phyloP scores from a whole-genome alignment of 2,329 filamentous ascomycete genomes.

The Fusarium pseudograminearum region DNA sequence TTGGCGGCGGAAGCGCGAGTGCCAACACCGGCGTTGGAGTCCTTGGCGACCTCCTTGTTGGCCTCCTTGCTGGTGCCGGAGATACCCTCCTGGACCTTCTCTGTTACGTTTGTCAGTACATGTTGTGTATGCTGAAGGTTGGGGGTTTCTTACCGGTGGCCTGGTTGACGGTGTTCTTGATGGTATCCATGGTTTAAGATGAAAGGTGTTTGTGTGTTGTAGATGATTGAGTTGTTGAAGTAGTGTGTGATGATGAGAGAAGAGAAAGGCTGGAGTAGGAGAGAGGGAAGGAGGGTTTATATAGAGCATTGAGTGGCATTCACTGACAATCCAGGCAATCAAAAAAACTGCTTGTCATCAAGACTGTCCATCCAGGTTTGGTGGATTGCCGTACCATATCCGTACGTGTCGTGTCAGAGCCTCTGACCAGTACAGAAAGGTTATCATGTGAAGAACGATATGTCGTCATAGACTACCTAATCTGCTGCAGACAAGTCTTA shows the following conservation, averaged over 20 bases:
- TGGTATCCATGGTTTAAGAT: constrained; percentile 59
- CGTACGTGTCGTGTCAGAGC: constrained; percentile 1
- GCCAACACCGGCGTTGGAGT: constrained; percentile 62
- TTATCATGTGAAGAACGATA: constrained; percentile 38
- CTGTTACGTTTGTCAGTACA: neutral
- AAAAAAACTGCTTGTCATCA: constrained; percentile 22
- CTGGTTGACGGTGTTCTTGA: constrained; percentile 71
- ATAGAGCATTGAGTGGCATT: constrained; percentile 22
- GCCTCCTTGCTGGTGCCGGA: constrained; percentile 72
- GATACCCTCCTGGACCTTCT: constrained; percentile 69
- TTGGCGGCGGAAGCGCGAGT: constrained; percentile 66
- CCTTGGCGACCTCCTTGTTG: constrained; percentile 78
- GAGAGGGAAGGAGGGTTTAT: constrained; percentile 35
- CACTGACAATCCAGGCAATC: neutral
- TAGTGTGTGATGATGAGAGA: constrained; percentile 27
- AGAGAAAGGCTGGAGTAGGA: neutral
- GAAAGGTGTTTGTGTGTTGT: constrained; percentile 25
- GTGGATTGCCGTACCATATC: constrained; percentile 2
- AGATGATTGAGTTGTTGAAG: constrained; percentile 8
- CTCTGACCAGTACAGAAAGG: neutral
- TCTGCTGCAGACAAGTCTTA: constrained; percentile 14
- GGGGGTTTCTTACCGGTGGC: constrained; percentile 13
- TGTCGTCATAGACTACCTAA: constrained; percentile 42
- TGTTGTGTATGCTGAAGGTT: neutral
- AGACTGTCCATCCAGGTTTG: constrained; percentile 18